phyloP scores from a whole-genome alignment of 495 filamentous ascomycete species.

The Lindgomyces ingoldianus region DNA sequence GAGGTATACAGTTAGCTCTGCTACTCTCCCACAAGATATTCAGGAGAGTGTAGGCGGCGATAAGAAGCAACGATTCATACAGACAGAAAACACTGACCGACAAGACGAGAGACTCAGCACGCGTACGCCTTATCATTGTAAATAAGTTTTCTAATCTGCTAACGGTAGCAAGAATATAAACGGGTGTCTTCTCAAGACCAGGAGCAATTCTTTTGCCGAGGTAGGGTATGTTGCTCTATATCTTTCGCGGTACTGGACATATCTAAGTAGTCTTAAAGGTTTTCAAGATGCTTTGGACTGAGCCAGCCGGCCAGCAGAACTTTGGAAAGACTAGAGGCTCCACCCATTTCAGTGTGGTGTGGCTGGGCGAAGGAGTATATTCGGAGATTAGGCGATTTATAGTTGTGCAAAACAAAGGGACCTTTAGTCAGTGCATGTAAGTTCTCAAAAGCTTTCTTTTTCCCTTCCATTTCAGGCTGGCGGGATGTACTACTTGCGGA shows the following conservation, averaged over 20 bases:
- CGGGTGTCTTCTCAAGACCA: slow-evolving; percentile 1
- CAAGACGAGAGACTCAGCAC: slow-evolving; percentile 13
- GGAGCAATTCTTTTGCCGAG: slow-evolving; percentile 16
- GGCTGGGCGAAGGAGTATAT: slow-evolving; percentile 27
- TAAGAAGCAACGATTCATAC: slow-evolving; percentile 9
- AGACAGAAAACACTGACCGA: background rate
- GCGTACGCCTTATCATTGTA: background rate
- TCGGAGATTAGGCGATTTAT: slow-evolving; percentile 40
- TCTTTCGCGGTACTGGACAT: too few relatives aligned
- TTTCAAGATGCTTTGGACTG: slow-evolving; percentile 37
- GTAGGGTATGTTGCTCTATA: slow-evolving; percentile 21
- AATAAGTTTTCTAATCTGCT: background rate
- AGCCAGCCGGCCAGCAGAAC: slow-evolving; percentile 32
- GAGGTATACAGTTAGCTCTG: slow-evolving; percentile 4
- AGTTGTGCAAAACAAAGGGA: slow-evolving; percentile 31
- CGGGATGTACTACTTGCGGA: too few relatives aligned
- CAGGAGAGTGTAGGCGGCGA: background rate
- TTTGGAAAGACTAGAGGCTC: slow-evolving; percentile 23
- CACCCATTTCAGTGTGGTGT: slow-evolving; percentile 23
- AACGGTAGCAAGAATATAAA: slow-evolving; percentile 12
- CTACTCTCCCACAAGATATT: background rate
- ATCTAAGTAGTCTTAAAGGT: slow-evolving; percentile 6
- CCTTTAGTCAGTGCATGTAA: slow-evolving; percentile 32
- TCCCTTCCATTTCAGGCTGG: too few relatives aligned
- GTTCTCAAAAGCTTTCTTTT: too few relatives aligned